Conservation (phyloP, 2,329 filamentous ascomycete genomes). For the Claviceps quebecensis region DNA sequence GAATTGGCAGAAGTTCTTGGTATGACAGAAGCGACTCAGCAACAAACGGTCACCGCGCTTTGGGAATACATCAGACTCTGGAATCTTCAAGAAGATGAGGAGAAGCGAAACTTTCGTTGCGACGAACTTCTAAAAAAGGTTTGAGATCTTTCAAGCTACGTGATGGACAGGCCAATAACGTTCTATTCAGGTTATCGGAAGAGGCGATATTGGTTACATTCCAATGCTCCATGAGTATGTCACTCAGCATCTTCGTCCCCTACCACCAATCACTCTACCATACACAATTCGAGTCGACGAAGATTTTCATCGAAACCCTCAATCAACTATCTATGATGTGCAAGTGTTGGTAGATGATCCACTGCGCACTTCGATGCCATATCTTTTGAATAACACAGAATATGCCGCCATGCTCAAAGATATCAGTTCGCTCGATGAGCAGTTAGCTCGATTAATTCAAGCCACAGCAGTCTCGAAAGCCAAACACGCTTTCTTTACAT, state of each 20-base stretch:
- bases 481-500: constrained; percentile 76
- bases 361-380: constrained; percentile 50
- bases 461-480: constrained; percentile 74
- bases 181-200: constrained; percentile 48
- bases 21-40: constrained; percentile 71
- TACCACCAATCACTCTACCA: constrained; percentile 68
- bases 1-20: constrained; percentile 75
- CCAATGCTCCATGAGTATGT: constrained; percentile 74
- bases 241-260: constrained; percentile 59
- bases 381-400: constrained; percentile 53
- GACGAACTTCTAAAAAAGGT: constrained; percentile 71
- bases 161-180: background rate
- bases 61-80: constrained; percentile 90
- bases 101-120: constrained; percentile 83
- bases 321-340: constrained; percentile 80
- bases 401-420: constrained; percentile 62
- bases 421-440: constrained; percentile 66
- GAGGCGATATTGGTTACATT: constrained; percentile 68
- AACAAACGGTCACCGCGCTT: constrained; percentile 77
- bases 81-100: constrained; percentile 83
- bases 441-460: constrained; percentile 70
- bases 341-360: constrained; percentile 76
- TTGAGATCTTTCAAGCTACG: constrained; percentile 14
- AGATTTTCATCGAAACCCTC: constrained; percentile 59
- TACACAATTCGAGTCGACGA: constrained; percentile 93